phyloP scores from a whole-genome alignment of 73 alveolate species.

The Paramecium primaurelia region DNA sequence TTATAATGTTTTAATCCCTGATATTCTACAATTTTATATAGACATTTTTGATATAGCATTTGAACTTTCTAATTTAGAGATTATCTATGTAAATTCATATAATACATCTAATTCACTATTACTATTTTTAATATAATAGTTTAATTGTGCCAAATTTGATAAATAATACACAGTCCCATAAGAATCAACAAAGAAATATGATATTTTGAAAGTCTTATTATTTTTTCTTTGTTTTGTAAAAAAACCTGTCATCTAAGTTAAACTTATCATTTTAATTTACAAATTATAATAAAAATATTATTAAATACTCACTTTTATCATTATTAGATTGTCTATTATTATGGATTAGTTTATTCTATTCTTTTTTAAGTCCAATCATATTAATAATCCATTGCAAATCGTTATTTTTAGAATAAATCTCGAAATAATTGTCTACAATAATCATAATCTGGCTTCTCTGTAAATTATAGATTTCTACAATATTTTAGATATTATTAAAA shows the following conservation, averaged over 20 bases:
- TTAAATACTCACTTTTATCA: background rate
- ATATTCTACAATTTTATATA: slow-evolving; percentile 27
- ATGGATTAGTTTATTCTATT: background rate
- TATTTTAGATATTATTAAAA: slow-evolving; percentile 74
- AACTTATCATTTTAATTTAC: slow-evolving; percentile 8
- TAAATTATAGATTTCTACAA: slow-evolving; percentile 79
- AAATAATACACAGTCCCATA: slow-evolving; percentile 9
- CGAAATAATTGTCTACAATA: slow-evolving; percentile 73
- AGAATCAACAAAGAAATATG: slow-evolving; percentile 24
- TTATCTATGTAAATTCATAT: background rate
- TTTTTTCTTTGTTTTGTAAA: slow-evolving; percentile 31
- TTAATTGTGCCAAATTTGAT: slow-evolving; percentile 7
- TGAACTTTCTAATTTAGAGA: slow-evolving; percentile 1
- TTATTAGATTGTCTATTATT: background rate
- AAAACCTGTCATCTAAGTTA: slow-evolving; percentile 26
- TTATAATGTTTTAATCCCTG: background rate
- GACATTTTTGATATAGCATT: background rate
- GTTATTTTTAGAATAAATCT: slow-evolving; percentile 61
- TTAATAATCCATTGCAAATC: slow-evolving; percentile 71
- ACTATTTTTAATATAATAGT: slow-evolving; percentile 24
- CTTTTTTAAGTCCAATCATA: slow-evolving; percentile 75
- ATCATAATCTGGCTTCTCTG: slow-evolving; percentile 86
- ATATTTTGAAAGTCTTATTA: background rate
- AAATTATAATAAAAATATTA: background rate
- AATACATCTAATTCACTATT: background rate